Conservation (phyloP, 257 asterid species). For the Forsythia suspensa region DNA sequence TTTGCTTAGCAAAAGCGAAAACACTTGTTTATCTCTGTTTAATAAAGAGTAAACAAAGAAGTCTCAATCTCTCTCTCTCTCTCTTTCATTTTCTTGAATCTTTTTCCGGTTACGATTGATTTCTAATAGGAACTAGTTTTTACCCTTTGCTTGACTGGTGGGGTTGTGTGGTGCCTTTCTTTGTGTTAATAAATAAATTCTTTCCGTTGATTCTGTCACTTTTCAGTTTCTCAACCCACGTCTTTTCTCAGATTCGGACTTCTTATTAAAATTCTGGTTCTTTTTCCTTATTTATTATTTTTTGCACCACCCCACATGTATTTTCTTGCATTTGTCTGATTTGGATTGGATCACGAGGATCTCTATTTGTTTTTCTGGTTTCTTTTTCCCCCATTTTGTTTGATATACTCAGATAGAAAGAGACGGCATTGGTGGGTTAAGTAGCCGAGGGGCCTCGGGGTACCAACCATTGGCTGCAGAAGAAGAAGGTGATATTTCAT, state of each 20-base stretch:
- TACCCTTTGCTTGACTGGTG: constrained; percentile 40
- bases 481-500: constrained; percentile 37
- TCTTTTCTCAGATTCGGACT: constrained; percentile 5
- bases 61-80: neutral
- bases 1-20: neutral
- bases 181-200: constrained; percentile 7
- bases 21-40: neutral
- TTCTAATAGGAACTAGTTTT: neutral
- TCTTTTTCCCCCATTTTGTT: neutral
- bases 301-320: constrained; percentile 49
- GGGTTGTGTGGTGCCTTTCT: constrained; percentile 31
- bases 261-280: constrained; percentile 15
- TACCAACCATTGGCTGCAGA: constrained; percentile 12
- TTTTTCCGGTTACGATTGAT: neutral
- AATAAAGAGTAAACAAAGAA: neutral
- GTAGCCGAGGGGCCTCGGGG: constrained; percentile 11
- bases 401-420: neutral
- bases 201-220: constrained; percentile 22
- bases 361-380: constrained; percentile 25
- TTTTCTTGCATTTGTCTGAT: constrained; percentile 55
- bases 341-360: constrained; percentile 66
- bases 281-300: neutral
- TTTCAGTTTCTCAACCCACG: constrained; percentile 18
- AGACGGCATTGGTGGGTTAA: constrained; percentile 24
- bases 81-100: neutral